phyloP scores from a whole-genome alignment of 1,284 basidiomycete genomes.

The Leccinum fallax region DNA sequence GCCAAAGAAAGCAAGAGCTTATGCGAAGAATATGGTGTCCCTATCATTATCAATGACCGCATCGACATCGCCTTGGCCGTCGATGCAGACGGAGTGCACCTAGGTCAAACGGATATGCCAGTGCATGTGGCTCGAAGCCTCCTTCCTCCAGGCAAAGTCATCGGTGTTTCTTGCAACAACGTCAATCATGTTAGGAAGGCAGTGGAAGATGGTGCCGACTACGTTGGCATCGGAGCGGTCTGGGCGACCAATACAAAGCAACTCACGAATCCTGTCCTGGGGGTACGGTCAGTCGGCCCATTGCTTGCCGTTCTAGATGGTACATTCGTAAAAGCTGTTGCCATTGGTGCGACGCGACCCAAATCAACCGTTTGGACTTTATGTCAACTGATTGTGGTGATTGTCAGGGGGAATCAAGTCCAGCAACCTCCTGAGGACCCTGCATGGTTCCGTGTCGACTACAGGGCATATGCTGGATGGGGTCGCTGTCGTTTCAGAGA shows the following conservation, averaged over 20 bases:
- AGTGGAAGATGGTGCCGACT: slow-evolving; percentile 69
- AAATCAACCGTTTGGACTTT: background rate
- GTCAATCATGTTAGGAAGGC: slow-evolving; percentile 63
- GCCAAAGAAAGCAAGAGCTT: slow-evolving; percentile 73
- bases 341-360: slow-evolving; percentile 64
- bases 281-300: slow-evolving; percentile 66
- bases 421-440: slow-evolving; percentile 68
- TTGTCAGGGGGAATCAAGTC: slow-evolving; percentile 79
- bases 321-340: slow-evolving; percentile 70
- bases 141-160: slow-evolving; percentile 70
- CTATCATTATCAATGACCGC: slow-evolving; percentile 91
- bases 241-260: slow-evolving; percentile 78
- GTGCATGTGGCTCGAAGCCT: slow-evolving; percentile 68
- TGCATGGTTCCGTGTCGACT: slow-evolving; percentile 69
- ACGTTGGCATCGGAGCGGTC: slow-evolving; percentile 85
- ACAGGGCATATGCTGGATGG: slow-evolving; percentile 69
- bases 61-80: slow-evolving; percentile 85
- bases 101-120: slow-evolving; percentile 92
- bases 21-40: slow-evolving; percentile 81
- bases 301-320: slow-evolving; percentile 68
- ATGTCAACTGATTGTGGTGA: slow-evolving; percentile 2
- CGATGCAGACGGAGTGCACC: slow-evolving; percentile 80
- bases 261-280: slow-evolving; percentile 57
- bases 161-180: slow-evolving; percentile 84
- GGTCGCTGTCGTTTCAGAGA: slow-evolving; percentile 90